Base-by-base conservation (phyloP, 257 asterid genomes). In the Solanum pimpinellifolium region DNA sequence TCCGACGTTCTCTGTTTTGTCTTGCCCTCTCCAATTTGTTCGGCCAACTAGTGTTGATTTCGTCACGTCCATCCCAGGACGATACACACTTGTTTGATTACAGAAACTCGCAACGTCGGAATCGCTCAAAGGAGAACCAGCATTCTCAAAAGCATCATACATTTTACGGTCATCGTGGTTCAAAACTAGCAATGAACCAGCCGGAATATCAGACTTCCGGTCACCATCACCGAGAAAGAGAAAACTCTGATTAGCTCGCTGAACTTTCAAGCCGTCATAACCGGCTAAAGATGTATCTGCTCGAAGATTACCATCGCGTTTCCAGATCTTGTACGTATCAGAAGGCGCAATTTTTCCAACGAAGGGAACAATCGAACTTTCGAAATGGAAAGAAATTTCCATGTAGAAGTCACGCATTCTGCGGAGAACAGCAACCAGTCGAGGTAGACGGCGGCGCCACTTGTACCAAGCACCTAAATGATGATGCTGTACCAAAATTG, bases 61-160 rank as follows among this genome's bases (percentile, higher is more conserved):
- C 1, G 99, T 95, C 44, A 97, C 99, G 88, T 97, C 99, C 96
- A 95, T 94, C 69, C 99, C 99, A 0, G 99, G 99, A 5, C 99
- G 94, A 76, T 95, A 92, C 12, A 97, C 96, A 88, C 97, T 95
- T 37, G 98, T 97, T 87, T 94, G 98, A 13, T 92, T 91, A 77
- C 98, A 94, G 77, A 95, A 94, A 83, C 83, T 92, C 9, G 98
- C 87, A 12, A 97, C 84, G 78, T 95, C 99, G 4, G 93, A 84
- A 82, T 95, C 97, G 14, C 92, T 89, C 21, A 97, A 84, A 25
- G 97, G 97, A 77, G 89, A 89, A 9, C 95, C 98, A 1, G 98
- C 98, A 39, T 88, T 93, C 88, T 94, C 98, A 56, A 97, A 97
- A 1, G 99, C 99, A 86, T 97, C 99, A 85, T 91, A 93, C 72